Conservation (phyloP, 176 grass and related monocot species). For the Phragmites australis region DNA sequence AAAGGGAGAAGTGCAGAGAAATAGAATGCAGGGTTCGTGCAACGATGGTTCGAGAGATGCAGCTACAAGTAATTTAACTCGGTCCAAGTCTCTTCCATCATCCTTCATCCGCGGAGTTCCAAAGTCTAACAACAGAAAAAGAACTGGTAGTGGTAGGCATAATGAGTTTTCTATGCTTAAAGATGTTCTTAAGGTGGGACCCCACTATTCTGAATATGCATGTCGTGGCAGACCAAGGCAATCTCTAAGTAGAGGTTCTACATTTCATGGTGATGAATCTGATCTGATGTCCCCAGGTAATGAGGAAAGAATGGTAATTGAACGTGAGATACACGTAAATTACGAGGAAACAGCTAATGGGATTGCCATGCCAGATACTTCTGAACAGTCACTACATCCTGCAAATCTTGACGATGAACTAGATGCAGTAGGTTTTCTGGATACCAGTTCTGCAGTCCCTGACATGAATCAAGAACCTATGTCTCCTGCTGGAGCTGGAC, state of each 20-base stretch:
- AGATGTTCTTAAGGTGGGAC: constrained; percentile 72
- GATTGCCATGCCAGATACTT: constrained; percentile 20
- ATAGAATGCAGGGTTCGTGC: constrained; percentile 40
- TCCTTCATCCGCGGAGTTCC: constrained; percentile 48
- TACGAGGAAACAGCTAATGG: constrained; percentile 56
- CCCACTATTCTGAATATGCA: constrained; percentile 52
- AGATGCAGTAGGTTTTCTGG: constrained; percentile 12
- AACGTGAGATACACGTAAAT: constrained; percentile 80
- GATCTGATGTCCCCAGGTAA: constrained; percentile 32
- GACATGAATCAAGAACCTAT: constrained; percentile 15
- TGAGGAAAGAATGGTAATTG: constrained; percentile 51
- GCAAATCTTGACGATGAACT: constrained; percentile 37
- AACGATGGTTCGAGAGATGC: constrained; percentile 66
- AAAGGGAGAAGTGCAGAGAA: constrained; percentile 37
- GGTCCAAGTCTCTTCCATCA: constrained; percentile 74
- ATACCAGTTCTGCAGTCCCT: constrained; percentile 33
- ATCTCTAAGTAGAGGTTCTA: constrained; percentile 37
- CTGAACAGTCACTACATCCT: constrained; percentile 41
- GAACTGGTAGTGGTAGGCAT: constrained; percentile 45
- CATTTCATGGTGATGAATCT: constrained; percentile 29
- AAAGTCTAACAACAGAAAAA: constrained; percentile 62
- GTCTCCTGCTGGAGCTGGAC: constrained; percentile 27
- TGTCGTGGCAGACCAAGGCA: constrained; percentile 42
- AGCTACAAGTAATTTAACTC: constrained; percentile 51
- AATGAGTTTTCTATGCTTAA: constrained; percentile 81